Evolutionary conservation across 495 filamentous ascomycete genomes (phyloP).

Genomic region (Talaromyces liani): DNA sequence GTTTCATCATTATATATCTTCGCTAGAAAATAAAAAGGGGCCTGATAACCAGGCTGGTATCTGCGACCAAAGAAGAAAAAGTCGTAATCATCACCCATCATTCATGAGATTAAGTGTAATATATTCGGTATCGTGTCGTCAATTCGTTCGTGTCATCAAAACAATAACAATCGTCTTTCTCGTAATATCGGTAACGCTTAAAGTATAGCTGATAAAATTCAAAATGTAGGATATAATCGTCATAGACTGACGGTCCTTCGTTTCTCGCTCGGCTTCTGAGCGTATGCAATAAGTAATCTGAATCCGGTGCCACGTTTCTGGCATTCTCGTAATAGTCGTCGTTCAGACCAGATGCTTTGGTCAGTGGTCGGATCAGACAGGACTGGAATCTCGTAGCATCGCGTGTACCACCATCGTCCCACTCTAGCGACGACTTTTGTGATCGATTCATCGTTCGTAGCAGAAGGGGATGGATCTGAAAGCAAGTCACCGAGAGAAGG

Average conservation of each 20-base stretch:
- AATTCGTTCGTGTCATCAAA: neutral
- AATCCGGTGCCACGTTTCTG: slow-evolving; percentile 80
- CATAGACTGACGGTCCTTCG: slow-evolving; percentile 53
- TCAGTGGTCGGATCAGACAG: slow-evolving; percentile 42
- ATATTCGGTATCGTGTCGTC: neutral
- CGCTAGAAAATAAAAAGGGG: neutral
- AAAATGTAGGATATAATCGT: neutral
- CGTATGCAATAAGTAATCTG: slow-evolving; percentile 84
- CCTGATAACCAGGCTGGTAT: neutral
- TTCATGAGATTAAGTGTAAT: neutral
- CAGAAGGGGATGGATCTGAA: slow-evolving; percentile 46
- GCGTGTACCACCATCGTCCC: slow-evolving; percentile 92
- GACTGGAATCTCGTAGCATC: slow-evolving; percentile 75
- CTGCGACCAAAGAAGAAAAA: neutral
- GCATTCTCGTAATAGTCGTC: slow-evolving; percentile 70
- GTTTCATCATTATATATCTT: neutral
- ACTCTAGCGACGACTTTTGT: slow-evolving; percentile 87
- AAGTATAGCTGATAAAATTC: neutral
- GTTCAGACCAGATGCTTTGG: slow-evolving; percentile 75
- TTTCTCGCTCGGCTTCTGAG: slow-evolving; percentile 65
- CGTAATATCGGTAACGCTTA: neutral
- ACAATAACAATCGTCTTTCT: neutral
- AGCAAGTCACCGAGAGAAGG: slow-evolving; percentile 64
- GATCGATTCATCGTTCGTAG: slow-evolving; percentile 67
- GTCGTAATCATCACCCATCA: slow-evolving; percentile 1